phyloP scores from a whole-genome alignment of 2,329 filamentous ascomycete genomes.

The Scedosporium boydii region DNA sequence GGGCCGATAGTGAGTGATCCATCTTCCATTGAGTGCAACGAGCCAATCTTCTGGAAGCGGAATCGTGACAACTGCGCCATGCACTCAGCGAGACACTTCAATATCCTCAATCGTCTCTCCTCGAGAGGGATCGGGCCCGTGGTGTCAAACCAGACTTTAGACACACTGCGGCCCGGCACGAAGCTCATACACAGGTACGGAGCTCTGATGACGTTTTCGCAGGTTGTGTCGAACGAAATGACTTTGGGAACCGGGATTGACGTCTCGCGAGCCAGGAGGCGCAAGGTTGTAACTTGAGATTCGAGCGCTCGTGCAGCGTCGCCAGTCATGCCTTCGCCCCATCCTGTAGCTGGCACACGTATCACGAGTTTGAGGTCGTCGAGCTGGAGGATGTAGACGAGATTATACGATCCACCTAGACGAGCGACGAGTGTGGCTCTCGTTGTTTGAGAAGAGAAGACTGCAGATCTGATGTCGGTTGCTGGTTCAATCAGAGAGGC shows the following conservation, averaged over 20 bases:
- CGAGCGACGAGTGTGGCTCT: neutral
- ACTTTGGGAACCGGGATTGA: slow-evolving; percentile 12
- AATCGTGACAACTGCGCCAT: slow-evolving; percentile 11
- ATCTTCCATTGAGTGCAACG: neutral
- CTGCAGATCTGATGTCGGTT: neutral
- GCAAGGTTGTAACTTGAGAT: neutral
- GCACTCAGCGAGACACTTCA: slow-evolving; percentile 7
- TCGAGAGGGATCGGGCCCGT: slow-evolving; percentile 3
- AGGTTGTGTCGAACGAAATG: slow-evolving; percentile 9
- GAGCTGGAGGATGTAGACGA: neutral
- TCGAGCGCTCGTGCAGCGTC: neutral
- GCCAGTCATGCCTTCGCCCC: neutral
- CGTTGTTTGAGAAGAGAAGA: neutral
- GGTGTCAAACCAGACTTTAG: slow-evolving; percentile 9
- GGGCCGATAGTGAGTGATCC: neutral
- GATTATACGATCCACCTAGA: neutral
- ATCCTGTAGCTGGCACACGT: neutral
- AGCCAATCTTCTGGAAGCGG: slow-evolving; percentile 10
- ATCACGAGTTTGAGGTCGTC: neutral
- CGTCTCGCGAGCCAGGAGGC: neutral
- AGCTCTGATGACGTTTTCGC: slow-evolving; percentile 9
- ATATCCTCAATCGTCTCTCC: slow-evolving; percentile 9
- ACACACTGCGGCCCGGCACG: slow-evolving; percentile 8
- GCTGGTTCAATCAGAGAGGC: neutral
- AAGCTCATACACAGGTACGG: slow-evolving; percentile 14